phyloP scores from a whole-genome alignment of 2,329 filamentous ascomycete genomes.

The Aspergillus sp. region DNA sequence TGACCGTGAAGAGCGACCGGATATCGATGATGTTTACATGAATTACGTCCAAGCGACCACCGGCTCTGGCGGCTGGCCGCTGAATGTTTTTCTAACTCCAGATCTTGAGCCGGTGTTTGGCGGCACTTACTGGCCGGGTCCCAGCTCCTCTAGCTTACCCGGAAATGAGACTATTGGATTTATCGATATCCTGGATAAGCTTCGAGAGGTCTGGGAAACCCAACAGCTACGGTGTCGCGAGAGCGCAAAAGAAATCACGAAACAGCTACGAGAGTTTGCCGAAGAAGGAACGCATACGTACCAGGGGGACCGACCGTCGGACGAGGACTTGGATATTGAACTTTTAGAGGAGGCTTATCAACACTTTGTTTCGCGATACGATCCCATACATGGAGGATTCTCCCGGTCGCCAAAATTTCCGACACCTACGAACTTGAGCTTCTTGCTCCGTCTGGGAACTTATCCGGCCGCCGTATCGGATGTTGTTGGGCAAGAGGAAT shows the following conservation, averaged over 20 bases:
- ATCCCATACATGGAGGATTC: conserved; percentile 77
- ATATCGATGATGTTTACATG: conserved; percentile 96
- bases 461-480: conserved; percentile 74
- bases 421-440: conserved; percentile 79
- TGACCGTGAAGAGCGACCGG: conserved; percentile 89
- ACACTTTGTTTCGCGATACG: conserved; percentile 78
- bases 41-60: conserved; percentile 95
- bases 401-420: conserved; percentile 80
- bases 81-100: conserved; percentile 95
- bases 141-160: conserved; percentile 55
- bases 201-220: conserved; percentile 72
- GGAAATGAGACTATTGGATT: conserved; percentile 71
- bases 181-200: conserved; percentile 76
- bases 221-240: conserved; percentile 80
- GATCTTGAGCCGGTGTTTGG: conserved; percentile 93
- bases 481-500: conserved; percentile 82
- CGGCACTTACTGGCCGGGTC: conserved; percentile 92
- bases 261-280: conserved; percentile 80
- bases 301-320: conserved; percentile 45
- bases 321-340: conserved; percentile 81
- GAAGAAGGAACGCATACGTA: conserved; percentile 71
- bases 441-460: conserved; percentile 71
- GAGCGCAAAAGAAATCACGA: conserved; percentile 78
- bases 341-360: conserved; percentile 85
- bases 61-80: conserved; percentile 85